Evolutionary conservation across 2,329 filamentous ascomycete species (phyloP), one percentile per base, ranked within the genome.

Genomic region (Fusarium sp.): DNA sequence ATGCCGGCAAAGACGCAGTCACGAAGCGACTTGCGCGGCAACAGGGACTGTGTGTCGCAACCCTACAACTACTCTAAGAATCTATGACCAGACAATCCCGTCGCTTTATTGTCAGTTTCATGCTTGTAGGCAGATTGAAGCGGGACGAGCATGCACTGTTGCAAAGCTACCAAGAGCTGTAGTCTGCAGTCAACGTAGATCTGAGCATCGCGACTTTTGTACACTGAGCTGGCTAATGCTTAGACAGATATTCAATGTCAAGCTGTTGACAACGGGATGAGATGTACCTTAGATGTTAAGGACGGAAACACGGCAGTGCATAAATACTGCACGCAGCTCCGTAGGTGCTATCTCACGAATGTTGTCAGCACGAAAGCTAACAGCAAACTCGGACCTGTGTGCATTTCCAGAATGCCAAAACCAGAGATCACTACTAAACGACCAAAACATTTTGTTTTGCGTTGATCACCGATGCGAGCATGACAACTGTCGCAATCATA

Each of bases 391-490:
- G 78, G 77, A 78, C 57, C 68, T 76, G n/a, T 78, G 76, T 44
- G 57, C 46, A 8, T 44, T 65, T n/a, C 60, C 53, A 10, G 68
- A 59, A 26, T 78, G 77, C 42, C 64, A 65, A 16, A 72, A 67
- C 57, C 57, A 69, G 50, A 63, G 67, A 26, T 55, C 62, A 45
- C 58, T 69, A 31, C 55, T 37, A 6, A 61, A 68, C 16, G 72
- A 67, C 2, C 56, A 69, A 34, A 67, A 74, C 49, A 53, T 74
- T 2, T 57, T 52, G n/a, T 74, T 72, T 60, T 79, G 77, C 50
- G 38, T 57, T 12, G 66, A 72, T 28, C 77, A 79, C 59, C 68
- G 75, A 47, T 79, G 77, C 59, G 62, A 65, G 16, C 50, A 68
- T 23, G 51, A 56, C 2, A 62, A 59, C 9, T 79, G 77, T 60